These are phyloP conservation scores for Carallia pectinifolia DNA, from an alignment of 345 rosid genomes.

Conservation along the genomic window DNA sequence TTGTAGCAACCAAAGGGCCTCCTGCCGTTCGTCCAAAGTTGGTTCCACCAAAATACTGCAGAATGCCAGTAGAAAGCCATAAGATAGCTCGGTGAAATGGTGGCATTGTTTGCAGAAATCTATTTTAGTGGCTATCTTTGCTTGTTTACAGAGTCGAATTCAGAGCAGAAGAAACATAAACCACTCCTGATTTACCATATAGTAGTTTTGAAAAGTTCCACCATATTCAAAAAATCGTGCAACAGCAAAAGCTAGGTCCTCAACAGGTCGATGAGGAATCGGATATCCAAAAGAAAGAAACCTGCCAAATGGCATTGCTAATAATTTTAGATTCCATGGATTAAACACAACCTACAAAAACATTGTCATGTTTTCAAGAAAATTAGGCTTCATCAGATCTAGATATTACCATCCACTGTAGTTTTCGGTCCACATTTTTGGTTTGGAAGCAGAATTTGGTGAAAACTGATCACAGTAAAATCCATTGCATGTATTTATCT, in stretches of 20 bases:
- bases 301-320: constrained; percentile 30
- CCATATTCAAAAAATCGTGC: constrained; percentile 61
- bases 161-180: background rate
- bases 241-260: constrained; percentile 66
- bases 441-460: constrained; percentile 58
- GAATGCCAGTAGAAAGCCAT: constrained; percentile 3
- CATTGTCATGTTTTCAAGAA: background rate
- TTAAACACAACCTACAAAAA: background rate
- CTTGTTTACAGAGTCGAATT: background rate
- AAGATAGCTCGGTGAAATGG: background rate
- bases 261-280: constrained; percentile 60
- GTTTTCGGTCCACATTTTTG: constrained; percentile 71
- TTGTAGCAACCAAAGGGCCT: constrained; percentile 62
- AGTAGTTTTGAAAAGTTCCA: constrained; percentile 66
- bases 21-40: constrained; percentile 69
- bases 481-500: constrained; percentile 75
- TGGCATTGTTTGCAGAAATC: background rate
- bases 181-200: constrained; percentile 44
- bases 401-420: constrained; percentile 57
- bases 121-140: background rate
- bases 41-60: constrained; percentile 71
- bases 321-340: background rate
- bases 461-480: constrained; percentile 56
- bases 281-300: constrained; percentile 62
- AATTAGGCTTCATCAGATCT: background rate